A percentile compares a stretch with the other conserved stretches of the same genome.
Conservation (phyloP, 106 monocot species). For the Hemerocallis citrina region DNA sequence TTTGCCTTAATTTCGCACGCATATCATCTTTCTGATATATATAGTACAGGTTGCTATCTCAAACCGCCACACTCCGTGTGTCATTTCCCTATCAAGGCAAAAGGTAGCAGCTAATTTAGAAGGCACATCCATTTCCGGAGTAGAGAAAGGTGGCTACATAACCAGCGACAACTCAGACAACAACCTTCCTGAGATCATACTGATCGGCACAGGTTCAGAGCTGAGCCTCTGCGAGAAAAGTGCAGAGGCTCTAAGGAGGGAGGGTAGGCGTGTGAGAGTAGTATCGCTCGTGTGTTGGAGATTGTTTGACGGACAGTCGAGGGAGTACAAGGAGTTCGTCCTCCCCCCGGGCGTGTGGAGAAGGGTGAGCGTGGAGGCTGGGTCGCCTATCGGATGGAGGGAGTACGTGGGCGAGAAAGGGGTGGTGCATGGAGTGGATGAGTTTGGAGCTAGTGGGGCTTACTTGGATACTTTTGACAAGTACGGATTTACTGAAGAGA, state of each 20-base stretch:
- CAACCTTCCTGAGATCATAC: constrained; percentile 62
- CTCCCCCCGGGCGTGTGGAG: constrained; percentile 51
- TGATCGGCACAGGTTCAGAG: constrained; percentile 72
- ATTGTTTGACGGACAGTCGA: constrained; percentile 70
- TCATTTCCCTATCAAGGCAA: constrained; percentile 75
- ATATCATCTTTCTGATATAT: background rate
- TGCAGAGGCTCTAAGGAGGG: constrained; percentile 66
- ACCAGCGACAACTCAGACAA: constrained; percentile 64
- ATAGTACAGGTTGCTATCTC: constrained; percentile 23
- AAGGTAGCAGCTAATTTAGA: constrained; percentile 64
- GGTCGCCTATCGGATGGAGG: constrained; percentile 67
- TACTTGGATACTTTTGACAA: constrained; percentile 72
- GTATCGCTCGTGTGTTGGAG: constrained; percentile 81
- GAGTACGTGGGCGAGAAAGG: constrained; percentile 55
- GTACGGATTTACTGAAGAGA: constrained; percentile 58
- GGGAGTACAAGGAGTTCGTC: constrained; percentile 67
- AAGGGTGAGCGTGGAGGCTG: constrained; percentile 75
- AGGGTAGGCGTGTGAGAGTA: constrained; percentile 62
- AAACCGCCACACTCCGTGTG: constrained; percentile 55
- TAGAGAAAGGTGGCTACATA: constrained; percentile 74
- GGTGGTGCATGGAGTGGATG: constrained; percentile 62
- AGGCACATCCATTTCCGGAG: constrained; percentile 64
- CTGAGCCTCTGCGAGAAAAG: constrained; percentile 72
- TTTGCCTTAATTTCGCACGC: background rate
- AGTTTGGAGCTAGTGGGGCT: constrained; percentile 78